Percentiles rank a stretch among this genome's conserved stretches.
Conservation (phyloP, 139 green algal species). For the Eudorina sp. region DNA sequence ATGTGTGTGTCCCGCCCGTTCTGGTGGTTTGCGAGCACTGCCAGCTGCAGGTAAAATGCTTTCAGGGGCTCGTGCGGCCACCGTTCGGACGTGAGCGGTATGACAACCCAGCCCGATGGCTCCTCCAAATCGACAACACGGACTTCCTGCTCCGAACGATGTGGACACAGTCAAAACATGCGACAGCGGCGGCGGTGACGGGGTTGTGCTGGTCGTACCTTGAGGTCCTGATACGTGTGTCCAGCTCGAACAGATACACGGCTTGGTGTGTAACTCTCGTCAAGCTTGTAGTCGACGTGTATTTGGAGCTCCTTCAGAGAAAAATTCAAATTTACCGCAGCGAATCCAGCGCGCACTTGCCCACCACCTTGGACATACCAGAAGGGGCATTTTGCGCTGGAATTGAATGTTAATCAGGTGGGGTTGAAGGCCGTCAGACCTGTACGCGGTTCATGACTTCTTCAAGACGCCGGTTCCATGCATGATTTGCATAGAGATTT, state of each 20-base stretch:
- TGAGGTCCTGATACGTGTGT: constrained; percentile 83
- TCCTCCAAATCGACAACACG: constrained; percentile 86
- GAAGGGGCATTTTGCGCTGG: constrained; percentile 80
- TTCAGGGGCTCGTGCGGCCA: constrained; percentile 40
- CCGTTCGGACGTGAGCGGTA: constrained; percentile 67
- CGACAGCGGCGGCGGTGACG: not conserved
- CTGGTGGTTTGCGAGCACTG: constrained; percentile 95
- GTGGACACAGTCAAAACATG: too few relatives aligned
- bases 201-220: constrained; percentile 63
- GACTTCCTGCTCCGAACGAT: constrained; percentile 76
- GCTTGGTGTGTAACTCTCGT: constrained; percentile 97
- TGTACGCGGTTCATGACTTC: not conserved
- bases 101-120: constrained; percentile 88
- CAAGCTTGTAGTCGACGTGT: constrained; percentile 91
- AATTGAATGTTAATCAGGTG: constrained; percentile 97
- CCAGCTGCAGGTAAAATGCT: constrained; percentile 76
- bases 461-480: not conserved
- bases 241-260: constrained; percentile 89
- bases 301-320: constrained; percentile 84
- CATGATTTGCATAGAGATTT: too few relatives aligned
- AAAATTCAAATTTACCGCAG: not conserved
- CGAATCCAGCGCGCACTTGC: constrained; percentile 18
- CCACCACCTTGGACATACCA: too few relatives aligned
- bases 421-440: constrained; percentile 88
- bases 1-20: constrained; percentile 98